Conservation (phyloP, 2,329 filamentous ascomycete species). For the Trichophaea hybrida region DNA sequence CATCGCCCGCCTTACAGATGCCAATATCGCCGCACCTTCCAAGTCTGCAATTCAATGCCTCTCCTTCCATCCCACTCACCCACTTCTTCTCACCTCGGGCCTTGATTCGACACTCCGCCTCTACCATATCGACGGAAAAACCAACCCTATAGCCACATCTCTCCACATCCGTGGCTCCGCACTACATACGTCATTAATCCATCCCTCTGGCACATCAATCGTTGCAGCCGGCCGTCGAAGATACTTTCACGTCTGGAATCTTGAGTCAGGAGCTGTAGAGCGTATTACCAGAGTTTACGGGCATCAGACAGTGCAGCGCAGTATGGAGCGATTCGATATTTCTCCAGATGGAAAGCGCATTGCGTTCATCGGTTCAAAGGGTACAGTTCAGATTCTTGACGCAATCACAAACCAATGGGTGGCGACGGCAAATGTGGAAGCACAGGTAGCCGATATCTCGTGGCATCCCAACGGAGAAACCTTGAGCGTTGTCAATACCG, state of each 20-base stretch:
- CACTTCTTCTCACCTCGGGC: constrained; percentile 79
- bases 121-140: constrained; percentile 68
- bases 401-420: constrained; percentile 75
- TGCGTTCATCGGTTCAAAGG: constrained; percentile 65
- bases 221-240: constrained; percentile 76
- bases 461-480: constrained; percentile 74
- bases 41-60: constrained; percentile 51
- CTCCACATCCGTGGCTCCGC: constrained; percentile 73
- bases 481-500: constrained; percentile 67
- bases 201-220: constrained; percentile 57
- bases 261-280: constrained; percentile 64
- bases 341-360: constrained; percentile 79
- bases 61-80: constrained; percentile 76
- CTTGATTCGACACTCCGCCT: constrained; percentile 73
- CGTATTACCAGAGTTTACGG: constrained; percentile 66
- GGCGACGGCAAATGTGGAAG: constrained; percentile 65
- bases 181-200: constrained; percentile 62
- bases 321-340: constrained; percentile 79
- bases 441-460: constrained; percentile 76
- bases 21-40: constrained; percentile 57
- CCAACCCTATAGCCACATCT: constrained; percentile 69
- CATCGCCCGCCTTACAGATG: constrained; percentile 76
- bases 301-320: constrained; percentile 55
- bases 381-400: constrained; percentile 72
- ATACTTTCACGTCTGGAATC: constrained; percentile 91